A percentile compares a stretch with the other conserved stretches of the same genome.
phyloP scores from a whole-genome alignment of 495 filamentous ascomycete genomes.

The Lophiotrema nucula region DNA sequence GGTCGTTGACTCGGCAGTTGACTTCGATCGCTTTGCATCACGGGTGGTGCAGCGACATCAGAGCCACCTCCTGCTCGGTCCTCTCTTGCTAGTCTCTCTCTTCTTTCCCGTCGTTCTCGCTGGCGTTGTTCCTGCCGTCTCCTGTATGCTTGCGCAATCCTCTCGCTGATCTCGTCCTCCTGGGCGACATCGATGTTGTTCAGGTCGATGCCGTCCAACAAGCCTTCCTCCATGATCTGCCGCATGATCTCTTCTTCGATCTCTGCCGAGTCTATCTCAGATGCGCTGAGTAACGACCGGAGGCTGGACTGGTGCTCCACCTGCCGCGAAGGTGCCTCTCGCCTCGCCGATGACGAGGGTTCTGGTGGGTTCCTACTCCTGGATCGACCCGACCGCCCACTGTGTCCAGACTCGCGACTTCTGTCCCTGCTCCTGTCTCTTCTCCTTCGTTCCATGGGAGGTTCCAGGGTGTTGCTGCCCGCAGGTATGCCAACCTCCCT shows the following conservation, averaged over 20 bases:
- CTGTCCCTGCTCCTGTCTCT: constrained; percentile 38
- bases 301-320: constrained; percentile 85
- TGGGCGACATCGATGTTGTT: constrained; percentile 70
- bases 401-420: constrained; percentile 38
- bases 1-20: constrained; percentile 12
- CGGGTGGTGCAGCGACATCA: too few species aligned
- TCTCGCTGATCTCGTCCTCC: constrained; percentile 83
- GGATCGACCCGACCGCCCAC: constrained; percentile 1
- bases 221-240: constrained; percentile 83
- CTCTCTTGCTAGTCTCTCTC: constrained; percentile 45
- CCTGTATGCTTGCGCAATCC: constrained; percentile 83
- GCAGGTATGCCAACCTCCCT: constrained; percentile 57
- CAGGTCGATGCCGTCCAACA: constrained; percentile 81
- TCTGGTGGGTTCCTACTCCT: constrained; percentile 18
- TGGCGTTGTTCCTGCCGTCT: constrained; percentile 61
- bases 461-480: constrained; percentile 10
- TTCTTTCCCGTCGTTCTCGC: constrained; percentile 36
- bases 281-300: constrained; percentile 73
- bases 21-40: too few species aligned
- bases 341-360: constrained; percentile 24
- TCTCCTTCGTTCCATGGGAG: constrained; percentile 47
- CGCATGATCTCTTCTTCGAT: constrained; percentile 85
- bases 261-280: constrained; percentile 68
- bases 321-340: constrained; percentile 46
- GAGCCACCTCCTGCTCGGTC: constrained; percentile 1